Evolutionary conservation across 1,284 basidiomycete genomes (phyloP).

Genomic region (Xanthoconium separans): DNA sequence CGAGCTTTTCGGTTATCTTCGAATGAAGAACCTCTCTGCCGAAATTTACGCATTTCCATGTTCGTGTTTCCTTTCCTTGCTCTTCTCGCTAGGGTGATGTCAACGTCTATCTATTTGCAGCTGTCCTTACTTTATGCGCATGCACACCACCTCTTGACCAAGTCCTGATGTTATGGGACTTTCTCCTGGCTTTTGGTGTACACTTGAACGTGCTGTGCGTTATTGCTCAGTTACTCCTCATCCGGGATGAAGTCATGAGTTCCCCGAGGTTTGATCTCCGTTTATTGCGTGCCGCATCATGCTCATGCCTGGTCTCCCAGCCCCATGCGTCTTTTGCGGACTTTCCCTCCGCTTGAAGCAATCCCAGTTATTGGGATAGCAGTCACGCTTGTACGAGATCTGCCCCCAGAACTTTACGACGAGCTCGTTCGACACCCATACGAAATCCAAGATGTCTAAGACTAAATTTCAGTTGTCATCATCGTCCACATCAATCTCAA

Average conservation of each 20-base stretch:
- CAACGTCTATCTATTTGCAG: slow-evolving; percentile 40
- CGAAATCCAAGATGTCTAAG: slow-evolving; percentile 44
- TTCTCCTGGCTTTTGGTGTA: slow-evolving; percentile 92
- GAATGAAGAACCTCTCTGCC: slow-evolving; percentile 92
- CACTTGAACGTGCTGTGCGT: slow-evolving; percentile 96
- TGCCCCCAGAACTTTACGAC: slow-evolving; percentile 86
- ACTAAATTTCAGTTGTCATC: background rate
- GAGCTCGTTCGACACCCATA: slow-evolving; percentile 91
- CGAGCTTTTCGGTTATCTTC: slow-evolving; percentile 78
- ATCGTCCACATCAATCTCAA: background rate
- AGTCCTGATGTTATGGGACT: slow-evolving; percentile 95
- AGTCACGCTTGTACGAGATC: slow-evolving; percentile 88
- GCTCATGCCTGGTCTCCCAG: slow-evolving; percentile 43
- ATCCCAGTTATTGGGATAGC: slow-evolving; percentile 88
- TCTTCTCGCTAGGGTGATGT: slow-evolving; percentile 1
- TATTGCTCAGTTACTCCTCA: slow-evolving; percentile 89
- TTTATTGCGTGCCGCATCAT: background rate
- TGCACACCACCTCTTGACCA: slow-evolving; percentile 95
- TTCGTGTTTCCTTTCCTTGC: slow-evolving; percentile 40
- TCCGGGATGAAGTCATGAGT: slow-evolving; percentile 85
- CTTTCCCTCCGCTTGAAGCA: slow-evolving; percentile 90
- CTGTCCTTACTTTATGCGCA: slow-evolving; percentile 92
- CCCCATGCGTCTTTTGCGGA: slow-evolving; percentile 94
- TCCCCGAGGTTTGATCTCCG: slow-evolving; percentile 65
- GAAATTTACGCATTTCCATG: slow-evolving; percentile 98